A percentile compares a stretch with the other conserved stretches of the same genome.
Conservation (phyloP, 352 stramenopile genomes). For the Lagenidium sp. region DNA sequence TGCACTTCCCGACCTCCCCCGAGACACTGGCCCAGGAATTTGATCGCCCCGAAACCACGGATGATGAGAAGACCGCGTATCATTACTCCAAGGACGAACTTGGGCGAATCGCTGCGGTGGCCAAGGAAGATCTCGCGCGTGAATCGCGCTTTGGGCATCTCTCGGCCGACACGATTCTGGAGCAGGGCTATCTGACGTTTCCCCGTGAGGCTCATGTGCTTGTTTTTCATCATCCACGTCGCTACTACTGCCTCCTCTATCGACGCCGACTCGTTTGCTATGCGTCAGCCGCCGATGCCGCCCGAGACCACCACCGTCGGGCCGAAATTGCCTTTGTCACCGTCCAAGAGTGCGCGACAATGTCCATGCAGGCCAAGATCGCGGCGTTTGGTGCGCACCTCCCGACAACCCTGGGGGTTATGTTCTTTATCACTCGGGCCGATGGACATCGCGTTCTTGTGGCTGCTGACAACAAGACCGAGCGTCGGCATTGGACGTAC, state of each 20-base stretch:
- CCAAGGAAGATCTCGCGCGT: constrained; percentile 33
- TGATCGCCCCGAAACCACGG: constrained; percentile 23
- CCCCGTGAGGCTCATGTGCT: constrained; percentile 31
- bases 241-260: constrained; percentile 57
- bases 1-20: constrained; percentile 30
- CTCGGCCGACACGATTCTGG: constrained; percentile 50
- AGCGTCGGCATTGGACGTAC: constrained; percentile 52
- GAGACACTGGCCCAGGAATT: constrained; percentile 27
- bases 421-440: constrained; percentile 67
- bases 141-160: constrained; percentile 38
- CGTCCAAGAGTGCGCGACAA: constrained; percentile 42
- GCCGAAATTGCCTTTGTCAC: constrained; percentile 36
- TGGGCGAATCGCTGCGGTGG: constrained; percentile 33
- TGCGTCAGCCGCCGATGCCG: constrained; percentile 35
- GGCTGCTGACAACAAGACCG: constrained; percentile 26
- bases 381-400: constrained; percentile 43
- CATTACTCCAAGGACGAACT: constrained; percentile 55
- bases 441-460: constrained; percentile 56
- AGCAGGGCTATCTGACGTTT: constrained; percentile 56
- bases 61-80: constrained; percentile 39
- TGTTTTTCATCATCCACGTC: constrained; percentile 53
- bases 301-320: constrained; percentile 35
- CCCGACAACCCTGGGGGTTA: constrained; percentile 30
- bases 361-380: constrained; percentile 57
- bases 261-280: constrained; percentile 35